phyloP scores from a whole-genome alignment of 1,284 basidiomycete genomes.

The Pascua sp. region DNA sequence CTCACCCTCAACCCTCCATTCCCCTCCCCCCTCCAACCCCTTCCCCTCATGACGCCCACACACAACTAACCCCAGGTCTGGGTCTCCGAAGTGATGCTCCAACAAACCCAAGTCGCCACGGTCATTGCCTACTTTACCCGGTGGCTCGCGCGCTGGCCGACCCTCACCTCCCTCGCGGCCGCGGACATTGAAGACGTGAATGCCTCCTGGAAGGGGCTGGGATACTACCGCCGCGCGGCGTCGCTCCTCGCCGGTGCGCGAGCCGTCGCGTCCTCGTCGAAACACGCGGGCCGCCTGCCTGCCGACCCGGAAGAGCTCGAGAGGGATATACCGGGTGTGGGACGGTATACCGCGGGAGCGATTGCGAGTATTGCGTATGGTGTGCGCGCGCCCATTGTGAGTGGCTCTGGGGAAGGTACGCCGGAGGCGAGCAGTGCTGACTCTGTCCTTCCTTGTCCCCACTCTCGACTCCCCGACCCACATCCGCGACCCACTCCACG shows the following conservation, averaged over 20 bases:
- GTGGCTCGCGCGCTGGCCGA: constrained; percentile 83
- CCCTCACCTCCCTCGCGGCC: constrained; percentile 69
- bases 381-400: constrained; percentile 73
- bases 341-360: constrained; percentile 77
- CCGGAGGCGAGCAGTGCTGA: not conserved
- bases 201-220: constrained; percentile 75
- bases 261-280: constrained; percentile 57
- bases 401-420: constrained; percentile 31
- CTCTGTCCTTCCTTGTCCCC: not conserved
- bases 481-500: not conserved
- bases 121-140: constrained; percentile 84
- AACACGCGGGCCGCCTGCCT: constrained; percentile 58
- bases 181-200: constrained; percentile 81
- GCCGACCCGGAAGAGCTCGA: constrained; percentile 75
- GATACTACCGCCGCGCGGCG: constrained; percentile 85
- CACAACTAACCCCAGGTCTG: constrained; percentile 2
- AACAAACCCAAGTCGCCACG: constrained; percentile 83
- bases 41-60: not conserved
- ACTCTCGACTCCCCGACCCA: not conserved
- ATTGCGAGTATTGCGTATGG: constrained; percentile 88
- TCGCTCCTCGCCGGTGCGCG: constrained; percentile 73
- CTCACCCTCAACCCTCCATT: not conserved
- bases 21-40: not conserved
- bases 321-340: constrained; percentile 80
- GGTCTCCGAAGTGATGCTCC: constrained; percentile 91